Evolutionary conservation across 164 flowering plant genomes (phyloP).

Genomic region (Vitis cinerea): DNA sequence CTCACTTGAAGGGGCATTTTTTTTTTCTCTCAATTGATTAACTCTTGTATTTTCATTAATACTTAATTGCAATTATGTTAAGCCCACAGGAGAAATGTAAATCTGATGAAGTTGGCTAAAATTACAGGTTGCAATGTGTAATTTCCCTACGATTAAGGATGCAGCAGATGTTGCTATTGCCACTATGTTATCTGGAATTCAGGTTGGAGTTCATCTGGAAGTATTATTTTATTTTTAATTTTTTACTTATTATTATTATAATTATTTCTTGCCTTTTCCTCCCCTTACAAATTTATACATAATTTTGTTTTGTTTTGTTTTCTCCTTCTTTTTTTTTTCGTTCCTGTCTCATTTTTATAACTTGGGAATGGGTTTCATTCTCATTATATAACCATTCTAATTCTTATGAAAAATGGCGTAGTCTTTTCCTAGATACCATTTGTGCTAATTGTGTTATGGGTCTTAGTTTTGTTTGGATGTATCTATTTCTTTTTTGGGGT

Average conservation of each 20-base stretch:
- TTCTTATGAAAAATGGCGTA: too few species aligned
- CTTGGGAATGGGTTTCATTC: background rate
- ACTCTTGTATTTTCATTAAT: background rate
- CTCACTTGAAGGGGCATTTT: too few species aligned
- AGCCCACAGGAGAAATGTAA: background rate
- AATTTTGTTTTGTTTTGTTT: too few species aligned
- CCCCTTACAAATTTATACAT: too few species aligned
- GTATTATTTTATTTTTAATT: background rate
- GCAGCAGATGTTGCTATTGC: constrained; percentile 99
- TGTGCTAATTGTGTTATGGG: too few species aligned
- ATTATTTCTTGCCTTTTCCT: too few species aligned
- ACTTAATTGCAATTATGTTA: background rate
- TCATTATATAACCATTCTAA: too few species aligned
- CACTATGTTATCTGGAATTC: constrained; percentile 91
- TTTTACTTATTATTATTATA: background rate
- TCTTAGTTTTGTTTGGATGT: too few species aligned
- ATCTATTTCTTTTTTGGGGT: too few species aligned
- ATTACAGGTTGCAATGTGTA: constrained; percentile 92
- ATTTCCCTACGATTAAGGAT: constrained; percentile 85
- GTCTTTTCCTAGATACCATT: too few species aligned
- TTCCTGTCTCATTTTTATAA: background rate
- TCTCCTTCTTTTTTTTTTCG: too few species aligned
- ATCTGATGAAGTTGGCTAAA: background rate
- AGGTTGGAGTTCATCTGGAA: constrained; percentile 43
- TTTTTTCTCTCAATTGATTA: background rate